Percentiles rank a stretch among this genome's conserved stretches.
Conservation (phyloP, 345 rosid species). For the Anastatica hierochuntica region DNA sequence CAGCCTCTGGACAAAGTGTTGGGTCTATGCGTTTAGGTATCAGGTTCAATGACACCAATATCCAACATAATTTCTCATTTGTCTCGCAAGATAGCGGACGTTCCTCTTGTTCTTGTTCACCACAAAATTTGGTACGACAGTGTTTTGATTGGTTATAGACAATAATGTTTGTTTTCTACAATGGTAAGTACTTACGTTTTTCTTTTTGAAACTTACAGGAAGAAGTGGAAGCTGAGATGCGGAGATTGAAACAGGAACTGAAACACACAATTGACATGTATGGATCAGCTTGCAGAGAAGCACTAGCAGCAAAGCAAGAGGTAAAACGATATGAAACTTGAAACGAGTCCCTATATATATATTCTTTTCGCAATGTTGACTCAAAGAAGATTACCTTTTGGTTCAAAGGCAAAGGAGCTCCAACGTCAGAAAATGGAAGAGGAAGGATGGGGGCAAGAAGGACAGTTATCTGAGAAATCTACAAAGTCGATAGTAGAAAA, state of each 20-base stretch:
- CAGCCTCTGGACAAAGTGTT: slow-evolving; percentile 48
- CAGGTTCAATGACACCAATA: slow-evolving; percentile 34
- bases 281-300: slow-evolving; percentile 80
- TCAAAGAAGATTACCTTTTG: not conserved
- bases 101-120: slow-evolving; percentile 50
- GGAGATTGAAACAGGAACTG: slow-evolving; percentile 66
- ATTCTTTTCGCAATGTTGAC: slow-evolving; percentile 1
- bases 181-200: not conserved
- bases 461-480: slow-evolving; percentile 49
- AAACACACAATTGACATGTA: slow-evolving; percentile 84
- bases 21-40: slow-evolving; percentile 44
- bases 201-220: slow-evolving; percentile 35
- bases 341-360: not conserved
- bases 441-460: slow-evolving; percentile 48
- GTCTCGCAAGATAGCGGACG: slow-evolving; percentile 46
- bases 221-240: slow-evolving; percentile 78
- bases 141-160: slow-evolving; percentile 3
- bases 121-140: slow-evolving; percentile 44
- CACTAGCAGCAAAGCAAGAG: slow-evolving; percentile 70
- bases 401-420: slow-evolving; percentile 54
- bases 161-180: not conserved
- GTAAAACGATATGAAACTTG: slow-evolving; percentile 22
- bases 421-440: slow-evolving; percentile 59
- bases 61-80: slow-evolving; percentile 40
- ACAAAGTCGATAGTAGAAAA: slow-evolving; percentile 41